Evolutionary conservation across 345 rosid genomes (phyloP), one percentile per base, ranked within the genome.

Genomic region (Salix koriyanagi): DNA sequence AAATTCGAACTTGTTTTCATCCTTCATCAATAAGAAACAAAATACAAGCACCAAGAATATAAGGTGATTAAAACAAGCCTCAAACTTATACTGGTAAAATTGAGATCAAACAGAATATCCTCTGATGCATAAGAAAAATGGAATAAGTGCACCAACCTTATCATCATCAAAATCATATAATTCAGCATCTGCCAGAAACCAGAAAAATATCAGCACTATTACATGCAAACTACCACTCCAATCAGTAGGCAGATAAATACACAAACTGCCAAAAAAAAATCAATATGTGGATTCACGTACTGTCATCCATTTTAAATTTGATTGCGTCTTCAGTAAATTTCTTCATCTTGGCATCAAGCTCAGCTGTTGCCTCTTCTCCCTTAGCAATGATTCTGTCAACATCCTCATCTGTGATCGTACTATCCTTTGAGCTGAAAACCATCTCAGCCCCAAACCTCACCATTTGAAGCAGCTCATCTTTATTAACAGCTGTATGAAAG

Each of bases 391-490:
- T 93, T 88, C 99, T 91, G 80, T 95, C 98, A 72, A 95, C 90
- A 74, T 95, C 99, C 87, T 95, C 99, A 83, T 95, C 97, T 12
- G 97, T 93, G 54, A 95, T 93, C 44, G 98, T 93, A 86, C 97
- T 95, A 78, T 95, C 99, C 88, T 95, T 95, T 72, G 97, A 95
- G 86, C 97, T 96, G 84, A 96, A 96, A 83, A 96, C 99, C 99
- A 96, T 91, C 83, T 96, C 99, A 81, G 98, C 99, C 77, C 98
- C 99, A 86, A 90, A 96, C 81, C 99, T 90, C 83, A 96, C 99
- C 99, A 96, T 95, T 81, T 95, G 99, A 82, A 96, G 99, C 82
- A 94, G 89, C 85, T 96, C 99, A 90, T 96, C 98, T 86, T 94
- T 94, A 81, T 96, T 96, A 67, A 96, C 97, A 87, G 99, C 98